Base-by-base conservation (phyloP, 129 eudicot species). In the Gnaphalium uliginosum region DNA sequence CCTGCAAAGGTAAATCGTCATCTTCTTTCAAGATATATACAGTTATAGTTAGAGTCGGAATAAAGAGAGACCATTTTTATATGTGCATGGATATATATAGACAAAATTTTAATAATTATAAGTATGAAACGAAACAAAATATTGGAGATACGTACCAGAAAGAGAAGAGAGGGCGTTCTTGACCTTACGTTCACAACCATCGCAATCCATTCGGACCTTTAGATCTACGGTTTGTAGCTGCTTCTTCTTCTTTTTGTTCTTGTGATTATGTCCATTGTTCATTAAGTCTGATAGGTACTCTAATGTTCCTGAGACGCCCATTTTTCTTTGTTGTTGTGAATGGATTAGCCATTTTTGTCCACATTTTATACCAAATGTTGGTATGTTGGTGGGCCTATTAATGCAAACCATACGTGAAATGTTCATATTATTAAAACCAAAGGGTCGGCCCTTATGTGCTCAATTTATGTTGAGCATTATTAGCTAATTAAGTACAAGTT, bases 121-220 rank as follows among this genome's bases (percentile, higher is more conserved):
- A 35, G 10, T 35, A 35, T 35, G 2, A 41, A 8, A 41, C 1
- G 14, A 41, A 10, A 41, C 4, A 41, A 46, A 13, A 46, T 46
- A 11, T 10, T 29, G 25, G 46, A 15, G 46, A 15, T 66, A 68
- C 73, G 14, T 68, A 72, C 76, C 76, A 8, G 75, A 70, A 46
- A 89, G 75, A 19, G 97, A 88, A 74, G 87, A 81, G 65, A 91
- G 51, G 33, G 97, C 82, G n/a, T 91, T 91, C 90, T 91, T 91
- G 89, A 91, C 97, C 81, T 88, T 88, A 27, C 79, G 95, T 75
- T 84, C 97, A 76, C 97, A 91, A 41, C 97, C 97, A 85, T 88
- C 92, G 75, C 97, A 91, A 54, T 91, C 97, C 92, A 91, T 91
- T 74, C 96, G 83, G 48, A 91, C 89, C 77, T 91, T 91, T 67